Percentiles rank a stretch among this genome's conserved stretches.
These are phyloP conservation scores for Coniochaeta sp. DNA, from an alignment of 2,329 filamentous ascomycete genomes.

Conservation along the genomic window DNA sequence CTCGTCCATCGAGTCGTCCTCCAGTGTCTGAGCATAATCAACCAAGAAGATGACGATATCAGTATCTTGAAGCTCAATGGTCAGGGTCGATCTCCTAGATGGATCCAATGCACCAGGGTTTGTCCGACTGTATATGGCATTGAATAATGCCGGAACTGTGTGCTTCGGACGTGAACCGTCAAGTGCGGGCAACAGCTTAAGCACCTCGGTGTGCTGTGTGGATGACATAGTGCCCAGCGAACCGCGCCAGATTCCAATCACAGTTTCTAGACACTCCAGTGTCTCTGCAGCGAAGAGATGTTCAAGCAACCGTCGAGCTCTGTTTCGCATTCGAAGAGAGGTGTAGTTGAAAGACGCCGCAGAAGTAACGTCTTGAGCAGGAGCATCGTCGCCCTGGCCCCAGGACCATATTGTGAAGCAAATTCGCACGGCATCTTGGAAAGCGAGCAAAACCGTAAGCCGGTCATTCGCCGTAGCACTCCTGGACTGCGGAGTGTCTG, in stretches of 20 bases:
- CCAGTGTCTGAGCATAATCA: conserved; percentile 80
- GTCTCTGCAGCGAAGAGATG: conserved; percentile 90
- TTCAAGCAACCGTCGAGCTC: conserved; percentile 80
- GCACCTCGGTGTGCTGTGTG: conserved; percentile 56
- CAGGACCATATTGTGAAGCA: conserved; percentile 95
- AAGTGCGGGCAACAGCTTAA: conserved; percentile 82
- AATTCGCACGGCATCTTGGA: conserved; percentile 89
- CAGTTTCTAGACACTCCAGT: conserved; percentile 85
- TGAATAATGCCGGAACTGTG: conserved; percentile 89
- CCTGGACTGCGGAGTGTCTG: conserved; percentile 68
- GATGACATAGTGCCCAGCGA: conserved; percentile 35
- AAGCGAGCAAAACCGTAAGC: conserved; percentile 88
- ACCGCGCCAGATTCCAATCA: conserved; percentile 75
- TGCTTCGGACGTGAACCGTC: conserved; percentile 88
- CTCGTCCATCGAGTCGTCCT: conserved; percentile 97
- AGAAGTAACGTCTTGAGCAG: conserved; percentile 56
- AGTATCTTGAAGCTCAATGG: conserved; percentile 72
- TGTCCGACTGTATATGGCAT: conserved; percentile 90
- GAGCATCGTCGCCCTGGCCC: conserved; percentile 59
- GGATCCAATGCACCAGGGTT: conserved; percentile 76
- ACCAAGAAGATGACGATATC: conserved; percentile 86
- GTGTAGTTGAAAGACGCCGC: conserved; percentile 84
- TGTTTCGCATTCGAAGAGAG: conserved; percentile 82
- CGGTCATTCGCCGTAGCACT: conserved; percentile 87
- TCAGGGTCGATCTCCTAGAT: conserved; percentile 77